Evolutionary conservation across 208 protist species (phyloP).

Genomic region (Acanthamoeba triangularis): DNA sequence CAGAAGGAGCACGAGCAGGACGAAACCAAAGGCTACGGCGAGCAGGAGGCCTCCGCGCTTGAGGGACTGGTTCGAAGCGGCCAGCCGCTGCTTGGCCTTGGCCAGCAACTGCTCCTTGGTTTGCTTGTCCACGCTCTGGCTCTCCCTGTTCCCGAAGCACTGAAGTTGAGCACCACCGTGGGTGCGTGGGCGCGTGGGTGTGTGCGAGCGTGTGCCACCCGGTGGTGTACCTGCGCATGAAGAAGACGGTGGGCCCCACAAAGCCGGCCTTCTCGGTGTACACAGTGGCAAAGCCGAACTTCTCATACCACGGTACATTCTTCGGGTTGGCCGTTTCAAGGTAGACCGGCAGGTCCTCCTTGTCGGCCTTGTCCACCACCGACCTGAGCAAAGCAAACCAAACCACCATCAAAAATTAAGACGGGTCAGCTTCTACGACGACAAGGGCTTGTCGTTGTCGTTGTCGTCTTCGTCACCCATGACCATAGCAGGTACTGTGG

Average conservation of each 20-base stretch:
- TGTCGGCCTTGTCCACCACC: constrained; percentile 42
- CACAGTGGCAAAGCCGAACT: neutral
- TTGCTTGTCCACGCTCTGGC: neutral
- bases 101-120: neutral
- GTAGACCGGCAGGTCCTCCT: constrained; percentile 18
- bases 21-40: neutral
- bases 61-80: neutral
- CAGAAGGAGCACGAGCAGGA: neutral
- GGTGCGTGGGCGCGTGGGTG: too few relatives aligned
- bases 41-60: constrained; percentile 6
- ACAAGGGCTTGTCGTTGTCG: too few relatives aligned
- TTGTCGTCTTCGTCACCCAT: neutral
- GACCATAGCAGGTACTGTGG: too few relatives aligned
- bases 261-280: constrained; percentile 1
- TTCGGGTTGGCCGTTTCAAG: constrained; percentile 1
- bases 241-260: neutral
- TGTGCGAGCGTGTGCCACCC: too few relatives aligned
- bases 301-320: constrained; percentile 29
- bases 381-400: too few relatives aligned
- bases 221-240: neutral
- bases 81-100: neutral
- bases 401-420: neutral
- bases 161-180: too few relatives aligned
- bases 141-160: neutral
- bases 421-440: neutral